Conservation (phyloP, 2,329 filamentous ascomycete species). For the Teratosphaeria epicoccoides region DNA sequence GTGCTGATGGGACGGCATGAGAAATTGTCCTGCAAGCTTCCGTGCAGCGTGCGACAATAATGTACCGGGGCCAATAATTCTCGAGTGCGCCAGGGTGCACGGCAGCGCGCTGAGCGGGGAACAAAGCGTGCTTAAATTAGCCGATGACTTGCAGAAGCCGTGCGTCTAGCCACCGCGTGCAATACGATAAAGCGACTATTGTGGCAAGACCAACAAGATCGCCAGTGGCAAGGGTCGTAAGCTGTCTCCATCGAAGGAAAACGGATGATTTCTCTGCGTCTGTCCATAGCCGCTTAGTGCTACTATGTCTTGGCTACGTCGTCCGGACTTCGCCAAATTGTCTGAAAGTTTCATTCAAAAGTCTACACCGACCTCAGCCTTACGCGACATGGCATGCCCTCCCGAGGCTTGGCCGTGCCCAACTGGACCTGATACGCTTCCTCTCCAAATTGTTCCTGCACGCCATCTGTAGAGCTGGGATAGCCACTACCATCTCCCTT, state of each 20-base stretch:
- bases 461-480: slow-evolving; percentile 15
- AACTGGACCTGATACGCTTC: slow-evolving; percentile 26
- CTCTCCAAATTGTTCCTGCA: slow-evolving; percentile 24
- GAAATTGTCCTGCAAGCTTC: neutral
- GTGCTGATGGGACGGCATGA: neutral
- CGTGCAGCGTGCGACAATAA: neutral
- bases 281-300: too few relatives aligned
- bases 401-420: slow-evolving; percentile 25
- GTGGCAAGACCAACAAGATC: neutral
- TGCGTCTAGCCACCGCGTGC: neutral
- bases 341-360: too few relatives aligned
- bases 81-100: neutral
- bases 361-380: slow-evolving; percentile 6
- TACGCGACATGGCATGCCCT: slow-evolving; percentile 25
- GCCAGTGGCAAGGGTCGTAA: too few relatives aligned
- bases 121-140: neutral
- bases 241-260: too few relatives aligned
- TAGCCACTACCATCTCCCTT: slow-evolving; percentile 28
- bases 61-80: neutral
- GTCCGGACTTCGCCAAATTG: too few relatives aligned
- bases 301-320: too few relatives aligned
- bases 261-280: too few relatives aligned
- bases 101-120: neutral
- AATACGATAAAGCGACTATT: neutral
- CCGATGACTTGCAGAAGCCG: neutral